Conservation (phyloP, 768 basidiomycete genomes). For the Rhodotorula taiwanensis region DNA sequence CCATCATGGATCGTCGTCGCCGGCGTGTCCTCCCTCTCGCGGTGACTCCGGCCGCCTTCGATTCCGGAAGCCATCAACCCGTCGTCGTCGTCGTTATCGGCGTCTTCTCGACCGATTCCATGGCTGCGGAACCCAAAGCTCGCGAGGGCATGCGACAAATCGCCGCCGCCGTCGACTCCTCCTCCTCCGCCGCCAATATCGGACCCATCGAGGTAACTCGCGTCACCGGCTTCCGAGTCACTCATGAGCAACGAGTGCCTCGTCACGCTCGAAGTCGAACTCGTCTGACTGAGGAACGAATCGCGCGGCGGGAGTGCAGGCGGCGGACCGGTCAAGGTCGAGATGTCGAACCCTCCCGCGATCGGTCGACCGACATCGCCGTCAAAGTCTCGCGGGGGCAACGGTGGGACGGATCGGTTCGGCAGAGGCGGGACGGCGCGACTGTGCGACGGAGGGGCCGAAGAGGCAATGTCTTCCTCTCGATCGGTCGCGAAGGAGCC, state of each 20-base stretch:
- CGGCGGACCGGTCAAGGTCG: not conserved
- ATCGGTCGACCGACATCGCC: too few relatives aligned
- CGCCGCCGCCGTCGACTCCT: too few relatives aligned
- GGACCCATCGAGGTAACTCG: too few relatives aligned
- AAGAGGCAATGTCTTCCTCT: too few relatives aligned
- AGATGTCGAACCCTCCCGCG: too few relatives aligned
- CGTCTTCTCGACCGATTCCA: not conserved
- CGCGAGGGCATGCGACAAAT: too few relatives aligned
- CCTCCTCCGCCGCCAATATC: too few relatives aligned
- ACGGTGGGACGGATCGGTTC: not conserved
- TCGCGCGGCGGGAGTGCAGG: constrained; percentile 14
- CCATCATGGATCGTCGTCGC: too few relatives aligned
- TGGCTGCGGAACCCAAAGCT: not conserved
- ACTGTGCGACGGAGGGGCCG: not conserved
- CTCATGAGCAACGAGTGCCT: too few relatives aligned
- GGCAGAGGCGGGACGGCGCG: not conserved
- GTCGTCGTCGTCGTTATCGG: constrained; percentile 3
- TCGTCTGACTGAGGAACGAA: not conserved
- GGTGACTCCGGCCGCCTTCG: constrained; percentile 9
- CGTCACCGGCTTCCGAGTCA: too few relatives aligned
- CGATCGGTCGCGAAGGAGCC: not conserved
- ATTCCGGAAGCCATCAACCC: constrained; percentile 1
- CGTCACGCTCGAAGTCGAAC: not conserved
- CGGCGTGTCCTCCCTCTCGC: not conserved
- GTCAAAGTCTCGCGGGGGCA: too few relatives aligned